A percentile compares a stretch with the other conserved stretches of the same genome.
Evolutionary conservation across 1,284 basidiomycete species (phyloP).

Genomic region (Amylostereum chailletii): DNA sequence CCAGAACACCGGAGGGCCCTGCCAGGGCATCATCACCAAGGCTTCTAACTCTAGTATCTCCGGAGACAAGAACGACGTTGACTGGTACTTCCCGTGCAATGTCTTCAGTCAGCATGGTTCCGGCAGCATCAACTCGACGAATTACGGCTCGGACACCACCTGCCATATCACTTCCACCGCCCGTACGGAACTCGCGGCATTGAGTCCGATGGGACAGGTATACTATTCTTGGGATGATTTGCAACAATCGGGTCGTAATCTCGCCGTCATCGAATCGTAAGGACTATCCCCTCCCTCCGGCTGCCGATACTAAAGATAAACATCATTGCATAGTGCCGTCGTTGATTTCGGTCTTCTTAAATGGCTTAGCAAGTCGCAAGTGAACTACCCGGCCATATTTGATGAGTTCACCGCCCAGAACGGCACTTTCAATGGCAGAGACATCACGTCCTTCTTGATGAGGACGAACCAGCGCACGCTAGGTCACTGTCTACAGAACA

Average conservation of each 20-base stretch:
- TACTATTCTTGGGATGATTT: slow-evolving; percentile 92
- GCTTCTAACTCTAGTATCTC: slow-evolving; percentile 62
- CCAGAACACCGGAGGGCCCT: slow-evolving; percentile 84
- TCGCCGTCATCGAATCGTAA: slow-evolving; percentile 88
- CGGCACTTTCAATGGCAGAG: slow-evolving; percentile 72
- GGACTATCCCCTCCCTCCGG: slow-evolving; percentile 21
- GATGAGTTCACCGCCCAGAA: slow-evolving; percentile 67
- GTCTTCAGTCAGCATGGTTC: slow-evolving; percentile 71
- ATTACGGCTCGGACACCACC: slow-evolving; percentile 52
- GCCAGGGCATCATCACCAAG: slow-evolving; percentile 69
- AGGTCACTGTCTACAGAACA: slow-evolving; percentile 81
- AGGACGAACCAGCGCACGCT: slow-evolving; percentile 58
- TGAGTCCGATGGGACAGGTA: slow-evolving; percentile 72
- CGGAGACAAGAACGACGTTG: slow-evolving; percentile 41
- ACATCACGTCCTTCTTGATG: slow-evolving; percentile 78
- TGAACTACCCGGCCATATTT: slow-evolving; percentile 78
- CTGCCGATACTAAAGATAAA: slow-evolving; percentile 6
- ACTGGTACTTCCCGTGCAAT: slow-evolving; percentile 98
- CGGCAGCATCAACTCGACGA: slow-evolving; percentile 54
- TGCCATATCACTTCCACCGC: slow-evolving; percentile 68
- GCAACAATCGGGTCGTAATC: slow-evolving; percentile 57
- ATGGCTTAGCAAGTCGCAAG: slow-evolving; percentile 74
- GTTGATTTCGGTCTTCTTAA: slow-evolving; percentile 81
- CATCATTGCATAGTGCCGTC: slow-evolving; percentile 50
- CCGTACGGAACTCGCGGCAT: slow-evolving; percentile 35